Conservation (phyloP, 148 eudicot species). For the Rhododendron kiyosumense region DNA sequence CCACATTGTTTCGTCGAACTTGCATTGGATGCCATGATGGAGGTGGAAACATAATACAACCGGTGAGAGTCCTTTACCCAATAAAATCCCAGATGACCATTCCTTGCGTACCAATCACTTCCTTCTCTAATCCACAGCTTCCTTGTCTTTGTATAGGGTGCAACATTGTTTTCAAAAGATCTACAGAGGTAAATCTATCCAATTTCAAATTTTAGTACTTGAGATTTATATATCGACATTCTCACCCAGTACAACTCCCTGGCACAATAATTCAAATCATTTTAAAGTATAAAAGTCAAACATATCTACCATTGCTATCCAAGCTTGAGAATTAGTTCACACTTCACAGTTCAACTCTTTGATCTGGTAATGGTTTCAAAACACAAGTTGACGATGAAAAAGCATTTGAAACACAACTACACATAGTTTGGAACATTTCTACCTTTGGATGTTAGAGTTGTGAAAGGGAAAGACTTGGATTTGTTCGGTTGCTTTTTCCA, state of each 20-base stretch:
- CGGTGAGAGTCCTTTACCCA: constrained; percentile 33
- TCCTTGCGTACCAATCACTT: neutral
- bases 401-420: neutral
- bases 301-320: neutral
- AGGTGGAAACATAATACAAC: constrained; percentile 88
- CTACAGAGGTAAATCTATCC: constrained; percentile 38
- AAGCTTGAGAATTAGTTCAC: neutral
- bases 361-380: neutral
- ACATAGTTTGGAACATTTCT: neutral
- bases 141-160: constrained; percentile 39
- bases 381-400: neutral
- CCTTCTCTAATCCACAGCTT: constrained; percentile 1
- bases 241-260: too few relatives aligned
- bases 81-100: neutral
- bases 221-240: neutral
- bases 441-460: neutral
- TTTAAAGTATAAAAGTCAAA: neutral
- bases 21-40: constrained; percentile 91
- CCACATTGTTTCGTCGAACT: constrained; percentile 43
- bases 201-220: neutral
- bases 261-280: neutral
- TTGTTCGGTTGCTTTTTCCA: neutral
- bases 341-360: neutral
- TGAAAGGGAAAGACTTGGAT: neutral
- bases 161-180: constrained; percentile 71